These are phyloP conservation scores for Lathyrus oleraceus DNA, from an alignment of 306 rosid genomes.

Conservation along the genomic window DNA sequence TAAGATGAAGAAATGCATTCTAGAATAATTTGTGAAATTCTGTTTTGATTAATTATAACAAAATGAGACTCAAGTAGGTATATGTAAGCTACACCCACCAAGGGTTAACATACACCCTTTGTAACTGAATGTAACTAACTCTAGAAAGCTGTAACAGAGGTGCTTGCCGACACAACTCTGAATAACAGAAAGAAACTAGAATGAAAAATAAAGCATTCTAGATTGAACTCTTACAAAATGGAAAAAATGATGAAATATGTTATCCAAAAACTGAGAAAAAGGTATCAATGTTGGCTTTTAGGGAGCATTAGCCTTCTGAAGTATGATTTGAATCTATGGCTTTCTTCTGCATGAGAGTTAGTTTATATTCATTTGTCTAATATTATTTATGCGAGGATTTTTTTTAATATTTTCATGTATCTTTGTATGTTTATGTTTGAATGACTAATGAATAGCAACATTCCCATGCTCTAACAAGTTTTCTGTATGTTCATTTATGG, in stretches of 20 bases:
- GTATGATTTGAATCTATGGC: neutral
- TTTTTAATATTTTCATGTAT: neutral
- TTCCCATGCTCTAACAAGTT: neutral
- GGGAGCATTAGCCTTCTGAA: neutral
- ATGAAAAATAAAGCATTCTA: too few species aligned
- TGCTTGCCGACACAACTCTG: too few species aligned
- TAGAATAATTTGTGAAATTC: too few species aligned
- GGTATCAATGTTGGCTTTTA: slow-evolving; percentile 7
- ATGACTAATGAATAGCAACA: slow-evolving; percentile 5
- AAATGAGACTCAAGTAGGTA: too few species aligned
- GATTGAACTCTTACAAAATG: too few species aligned
- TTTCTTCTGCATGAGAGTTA: slow-evolving; percentile 6
- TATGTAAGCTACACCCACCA: too few species aligned
- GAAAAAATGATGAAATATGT: neutral
- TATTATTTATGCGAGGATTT: neutral
- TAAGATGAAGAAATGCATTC: neutral
- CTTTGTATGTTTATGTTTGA: neutral
- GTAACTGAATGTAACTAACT: too few species aligned
- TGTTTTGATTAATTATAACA: too few species aligned
- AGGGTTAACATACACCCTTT: too few species aligned
- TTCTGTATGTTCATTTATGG: slow-evolving; percentile 1
- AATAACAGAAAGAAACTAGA: too few species aligned
- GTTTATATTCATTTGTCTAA: neutral
- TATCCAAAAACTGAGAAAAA: slow-evolving; percentile 1
- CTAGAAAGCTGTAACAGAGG: too few species aligned